Evolutionary conservation across 139 green algal species (phyloP), one percentile per base, ranked within the genome.

Genomic region (Asterochloris erici): DNA sequence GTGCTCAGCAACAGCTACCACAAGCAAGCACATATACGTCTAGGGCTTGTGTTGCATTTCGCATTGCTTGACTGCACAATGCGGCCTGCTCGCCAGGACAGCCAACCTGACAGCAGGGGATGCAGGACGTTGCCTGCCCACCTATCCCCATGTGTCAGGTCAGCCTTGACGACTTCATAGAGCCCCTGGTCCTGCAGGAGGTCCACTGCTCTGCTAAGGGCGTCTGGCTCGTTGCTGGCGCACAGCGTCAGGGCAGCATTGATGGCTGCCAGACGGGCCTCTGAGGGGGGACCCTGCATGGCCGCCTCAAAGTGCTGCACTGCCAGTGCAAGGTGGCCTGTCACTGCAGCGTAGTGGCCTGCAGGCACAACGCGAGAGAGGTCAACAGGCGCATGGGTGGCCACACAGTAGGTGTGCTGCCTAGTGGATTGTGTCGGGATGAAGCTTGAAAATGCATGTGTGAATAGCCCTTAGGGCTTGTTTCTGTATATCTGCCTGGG

Each of bases 191-290:
- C 29, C 24, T 29, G 77, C 77, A 81, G n/a, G 4, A 73, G 14
- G 15, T 81, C 63, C 17, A 28, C 28, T 21, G 77, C 62, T 74
- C 61, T 26, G 15, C 19, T 24, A 6, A 64, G 9, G 27, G 24
- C 27, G 17, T 81, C 63, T 63, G 26, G n/a, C 11, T 62, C 61
- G 0, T 60, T 17, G 24, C 61, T 74, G 12, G 63, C 63, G 6
- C 73, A 14, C n/a, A 81, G 26, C 14, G 77, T 63, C 27, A 74
- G 77, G 11, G 77, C 77, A 63, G 63, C 63, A 21, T 24, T 13
- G 10, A 81, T 63, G 12, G 26, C 77, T 81, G 77, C 77, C 63
- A 81, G 26, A 26, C 63, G 29, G 24, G 77, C 77, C 26, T 81
- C 16, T 15, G 27, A 11, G 11, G 77, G 27, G 16, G 19, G 29